Base-by-base conservation (phyloP, 805 yeast genomes). In the Suhomyces emberorum region DNA sequence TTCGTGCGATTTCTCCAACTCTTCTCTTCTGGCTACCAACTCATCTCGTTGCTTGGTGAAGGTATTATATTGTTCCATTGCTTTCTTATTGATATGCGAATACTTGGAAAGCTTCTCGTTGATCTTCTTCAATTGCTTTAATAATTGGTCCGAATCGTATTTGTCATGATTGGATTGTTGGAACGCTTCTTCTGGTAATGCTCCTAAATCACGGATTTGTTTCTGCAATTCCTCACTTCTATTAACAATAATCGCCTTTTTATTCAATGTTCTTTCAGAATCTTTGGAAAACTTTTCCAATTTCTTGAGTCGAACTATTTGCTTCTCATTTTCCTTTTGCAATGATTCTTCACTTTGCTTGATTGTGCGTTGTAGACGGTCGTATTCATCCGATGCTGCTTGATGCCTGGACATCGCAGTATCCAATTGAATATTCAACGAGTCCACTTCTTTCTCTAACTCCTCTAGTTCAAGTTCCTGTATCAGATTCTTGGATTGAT, bases 81-180 rank as follows among this genome's bases (percentile, higher is more conserved):
- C 96, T 52, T 88, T 86, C 55, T 83, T 84, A 62, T 91, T 91
- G 33, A 93, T 84, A 56, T 88, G 95, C 16, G 77, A 74, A 55
- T 76, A 82, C 47, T 76, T 70, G 29, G 77, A 74, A 26, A 91
- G 63, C 19, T 73, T 75, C 23, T 73, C 75, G 28, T 80, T 77
- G 5, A 77, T 73, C 18, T 59, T 59, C 34, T 76, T 79, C 41
- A 88, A 66, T 35, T 71, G 64, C 11, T 57, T 49, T 32, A 85
- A 57, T 21, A 89, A 57, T 5, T 71, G 68, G 25, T 76, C 78
- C 8, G 87, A 76, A 2, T 63, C 53, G 14, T 64, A 48, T 23
- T 61, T 55, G 23, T 69, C 71, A 49, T 69, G 76, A 1, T 61
- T 53, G 2, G 52, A 41, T 18, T 40, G 43, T 10, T 69, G 70